Conservation (phyloP, 2,329 filamentous ascomycete species). For the Xylaria sp. region DNA sequence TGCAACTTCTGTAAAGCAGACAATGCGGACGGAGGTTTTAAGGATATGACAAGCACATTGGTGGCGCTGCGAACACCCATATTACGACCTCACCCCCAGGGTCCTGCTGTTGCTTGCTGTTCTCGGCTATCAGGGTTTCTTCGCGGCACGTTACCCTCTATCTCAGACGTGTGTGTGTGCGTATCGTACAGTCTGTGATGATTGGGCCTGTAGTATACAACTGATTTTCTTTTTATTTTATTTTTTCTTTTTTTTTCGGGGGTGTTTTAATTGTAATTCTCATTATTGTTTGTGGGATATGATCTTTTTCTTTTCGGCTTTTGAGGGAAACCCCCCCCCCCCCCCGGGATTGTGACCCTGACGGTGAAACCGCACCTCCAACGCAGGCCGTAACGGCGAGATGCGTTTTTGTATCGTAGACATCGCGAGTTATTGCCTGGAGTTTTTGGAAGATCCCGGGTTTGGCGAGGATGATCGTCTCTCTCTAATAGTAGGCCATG, state of each 20-base stretch:
- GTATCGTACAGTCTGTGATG: not conserved
- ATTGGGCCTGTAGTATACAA: not conserved
- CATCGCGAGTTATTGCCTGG: not conserved
- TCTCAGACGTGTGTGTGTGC: not conserved
- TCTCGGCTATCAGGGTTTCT: not conserved
- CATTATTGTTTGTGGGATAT: not conserved
- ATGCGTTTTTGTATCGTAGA: not conserved
- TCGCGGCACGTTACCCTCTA: not conserved
- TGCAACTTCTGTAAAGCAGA: not conserved
- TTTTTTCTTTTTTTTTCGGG: not conserved
- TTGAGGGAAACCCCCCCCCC: not conserved
- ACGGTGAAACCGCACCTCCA: not conserved
- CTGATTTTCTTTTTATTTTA: not conserved
- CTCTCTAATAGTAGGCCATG: too few species aligned
- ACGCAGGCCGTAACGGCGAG: not conserved
- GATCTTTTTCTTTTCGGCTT: not conserved
- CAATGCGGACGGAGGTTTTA: not conserved
- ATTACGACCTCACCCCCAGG: not conserved
- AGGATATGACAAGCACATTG: not conserved
- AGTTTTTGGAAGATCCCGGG: not conserved
- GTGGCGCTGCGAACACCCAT: not conserved
- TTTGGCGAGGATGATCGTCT: not conserved
- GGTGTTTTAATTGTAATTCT: not conserved
- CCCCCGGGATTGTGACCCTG: not conserved
- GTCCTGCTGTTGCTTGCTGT: not conserved